These are phyloP conservation scores for Malus sieversii DNA, from an alignment of 306 rosid genomes.

Conservation along the genomic window DNA sequence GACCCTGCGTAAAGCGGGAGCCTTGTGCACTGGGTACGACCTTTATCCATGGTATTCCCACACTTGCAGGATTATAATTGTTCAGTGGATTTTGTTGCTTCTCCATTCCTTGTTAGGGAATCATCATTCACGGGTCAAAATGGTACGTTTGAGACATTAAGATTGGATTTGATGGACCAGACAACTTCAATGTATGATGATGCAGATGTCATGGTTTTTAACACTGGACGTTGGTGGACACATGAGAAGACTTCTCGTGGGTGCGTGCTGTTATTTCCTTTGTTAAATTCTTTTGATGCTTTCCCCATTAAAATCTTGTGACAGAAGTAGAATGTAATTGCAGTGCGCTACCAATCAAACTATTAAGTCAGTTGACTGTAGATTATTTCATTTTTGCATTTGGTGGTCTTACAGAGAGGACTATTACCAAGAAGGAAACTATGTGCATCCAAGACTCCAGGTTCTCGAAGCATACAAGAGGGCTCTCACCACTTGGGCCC, in stretches of 20 bases:
- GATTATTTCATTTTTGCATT: conserved; percentile 7
- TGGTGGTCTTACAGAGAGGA: conserved; percentile 56
- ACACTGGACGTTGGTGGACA: conserved; percentile 99
- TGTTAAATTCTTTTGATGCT: conserved; percentile 3
- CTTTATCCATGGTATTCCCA: not conserved
- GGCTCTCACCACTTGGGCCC: conserved; percentile 88
- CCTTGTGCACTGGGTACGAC: too few species aligned
- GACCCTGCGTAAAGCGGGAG: too few species aligned
- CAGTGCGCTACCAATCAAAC: not conserved
- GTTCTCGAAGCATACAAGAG: conserved; percentile 69
- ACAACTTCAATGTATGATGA: conserved; percentile 60
- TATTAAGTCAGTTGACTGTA: not conserved
- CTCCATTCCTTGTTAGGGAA: conserved; percentile 83
- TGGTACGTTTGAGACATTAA: conserved; percentile 65
- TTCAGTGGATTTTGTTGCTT: conserved; percentile 75
- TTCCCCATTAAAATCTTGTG: not conserved
- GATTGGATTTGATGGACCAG: conserved; percentile 88
- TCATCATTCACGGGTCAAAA: conserved; percentile 52
- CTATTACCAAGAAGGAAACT: conserved; percentile 89
- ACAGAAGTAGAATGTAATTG: not conserved
- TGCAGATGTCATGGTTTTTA: conserved; percentile 78
- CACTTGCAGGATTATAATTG: conserved; percentile 74
- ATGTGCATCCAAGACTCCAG: conserved; percentile 66
- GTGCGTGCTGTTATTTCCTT: conserved; percentile 30
- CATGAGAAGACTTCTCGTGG: conserved; percentile 93